A percentile compares a stretch with the other conserved stretches of the same genome.
Conservation (phyloP, 345 rosid species). For the Erysimum cheiranthoides region DNA sequence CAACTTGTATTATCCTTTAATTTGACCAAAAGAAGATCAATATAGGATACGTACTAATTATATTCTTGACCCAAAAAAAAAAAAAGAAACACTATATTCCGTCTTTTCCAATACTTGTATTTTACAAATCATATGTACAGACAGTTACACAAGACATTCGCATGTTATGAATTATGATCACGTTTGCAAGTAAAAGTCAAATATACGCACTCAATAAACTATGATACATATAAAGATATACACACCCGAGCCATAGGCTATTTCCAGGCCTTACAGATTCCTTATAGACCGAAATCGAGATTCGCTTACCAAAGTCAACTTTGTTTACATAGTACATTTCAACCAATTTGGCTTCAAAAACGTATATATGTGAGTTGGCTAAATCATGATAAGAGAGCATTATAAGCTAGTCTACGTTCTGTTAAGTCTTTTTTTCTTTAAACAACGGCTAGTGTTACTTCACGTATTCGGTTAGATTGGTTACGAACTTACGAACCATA, state of each 20-base stretch:
- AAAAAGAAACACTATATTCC: background rate
- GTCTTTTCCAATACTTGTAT: conserved; percentile 17
- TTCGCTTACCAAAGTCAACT: conserved; percentile 38
- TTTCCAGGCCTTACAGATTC: conserved; percentile 17
- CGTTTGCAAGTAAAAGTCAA: conserved; percentile 36
- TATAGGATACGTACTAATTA: conserved; percentile 1
- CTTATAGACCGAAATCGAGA: conserved; percentile 31
- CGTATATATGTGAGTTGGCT: conserved; percentile 12
- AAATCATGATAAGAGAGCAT: conserved; percentile 12
- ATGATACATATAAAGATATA: conserved; percentile 6
- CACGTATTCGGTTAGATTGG: conserved; percentile 1
- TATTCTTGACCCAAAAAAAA: background rate
- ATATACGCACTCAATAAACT: conserved; percentile 24
- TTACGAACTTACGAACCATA: background rate
- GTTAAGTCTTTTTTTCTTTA: conserved; percentile 6
- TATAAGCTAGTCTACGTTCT: conserved; percentile 32
- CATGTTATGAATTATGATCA: conserved; percentile 27
- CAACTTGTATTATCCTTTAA: background rate
- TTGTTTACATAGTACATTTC: conserved; percentile 16
- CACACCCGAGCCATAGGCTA: conserved; percentile 1
- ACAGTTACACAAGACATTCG: conserved; percentile 10
- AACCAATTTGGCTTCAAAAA: conserved; percentile 30
- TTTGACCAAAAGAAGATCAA: conserved; percentile 37
- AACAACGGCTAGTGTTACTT: background rate
- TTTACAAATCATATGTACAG: background rate